Conservation (phyloP, 2,329 filamentous ascomycete genomes). For the Phialocephala subalpina region DNA sequence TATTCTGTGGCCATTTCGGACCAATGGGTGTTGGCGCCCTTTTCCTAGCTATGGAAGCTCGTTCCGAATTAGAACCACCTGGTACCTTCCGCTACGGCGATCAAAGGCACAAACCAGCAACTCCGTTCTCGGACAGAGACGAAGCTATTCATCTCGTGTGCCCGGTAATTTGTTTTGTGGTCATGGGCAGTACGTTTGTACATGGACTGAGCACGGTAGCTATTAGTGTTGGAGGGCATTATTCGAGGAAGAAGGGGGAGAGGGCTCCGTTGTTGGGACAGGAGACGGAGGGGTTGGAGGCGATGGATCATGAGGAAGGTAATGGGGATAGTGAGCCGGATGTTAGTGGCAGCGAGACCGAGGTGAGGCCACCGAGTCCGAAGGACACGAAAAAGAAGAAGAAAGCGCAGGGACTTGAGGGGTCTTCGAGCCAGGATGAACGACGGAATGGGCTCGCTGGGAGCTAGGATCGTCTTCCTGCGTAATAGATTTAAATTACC, state of each 20-base stretch:
- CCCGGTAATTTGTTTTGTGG: constrained; percentile 62
- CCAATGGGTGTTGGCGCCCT: constrained; percentile 64
- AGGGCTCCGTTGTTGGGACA: constrained; percentile 56
- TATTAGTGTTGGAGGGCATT: constrained; percentile 58
- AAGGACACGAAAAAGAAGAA: background rate
- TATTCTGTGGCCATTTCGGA: constrained; percentile 64
- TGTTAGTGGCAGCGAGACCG: constrained; percentile 33
- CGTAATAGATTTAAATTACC: too few relatives aligned
- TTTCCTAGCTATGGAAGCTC: constrained; percentile 63
- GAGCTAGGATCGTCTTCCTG: too few relatives aligned
- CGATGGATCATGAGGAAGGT: constrained; percentile 56
- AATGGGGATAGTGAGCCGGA: constrained; percentile 46
- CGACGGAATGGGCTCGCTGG: too few relatives aligned
- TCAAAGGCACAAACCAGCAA: constrained; percentile 28
- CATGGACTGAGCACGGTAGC: constrained; percentile 60
- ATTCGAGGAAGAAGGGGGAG: constrained; percentile 52
- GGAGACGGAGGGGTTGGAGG: constrained; percentile 57
- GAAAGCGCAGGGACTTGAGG: too few relatives aligned
- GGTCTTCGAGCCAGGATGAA: too few relatives aligned
- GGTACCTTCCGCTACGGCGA: constrained; percentile 48
- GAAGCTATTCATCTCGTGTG: constrained; percentile 55
- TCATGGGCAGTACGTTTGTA: constrained; percentile 60
- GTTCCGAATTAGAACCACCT: constrained; percentile 59
- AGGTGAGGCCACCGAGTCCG: background rate
- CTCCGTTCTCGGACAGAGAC: constrained; percentile 44